phyloP scores from a whole-genome alignment of 2,329 filamentous ascomycete species.

The Fusarium pseudocircinatum region DNA sequence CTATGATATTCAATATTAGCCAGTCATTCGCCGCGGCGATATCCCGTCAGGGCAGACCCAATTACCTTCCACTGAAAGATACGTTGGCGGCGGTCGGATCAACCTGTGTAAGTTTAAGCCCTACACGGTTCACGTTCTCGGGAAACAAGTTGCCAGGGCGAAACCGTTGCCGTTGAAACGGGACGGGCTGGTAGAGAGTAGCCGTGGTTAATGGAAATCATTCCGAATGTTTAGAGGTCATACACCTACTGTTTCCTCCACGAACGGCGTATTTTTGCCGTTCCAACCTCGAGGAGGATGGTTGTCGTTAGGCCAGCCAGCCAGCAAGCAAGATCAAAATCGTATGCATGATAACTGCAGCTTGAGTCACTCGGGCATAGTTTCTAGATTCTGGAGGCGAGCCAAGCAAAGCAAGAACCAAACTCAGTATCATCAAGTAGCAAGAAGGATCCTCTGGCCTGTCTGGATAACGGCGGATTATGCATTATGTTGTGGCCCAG shows the following conservation, averaged over 20 bases:
- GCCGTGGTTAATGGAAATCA: neutral
- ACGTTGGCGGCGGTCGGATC: neutral
- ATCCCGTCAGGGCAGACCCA: neutral
- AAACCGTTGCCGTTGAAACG: neutral
- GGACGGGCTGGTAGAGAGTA: neutral
- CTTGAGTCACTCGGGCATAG: neutral
- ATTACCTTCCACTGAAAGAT: neutral
- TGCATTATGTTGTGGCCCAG: conserved; percentile 7
- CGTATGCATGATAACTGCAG: neutral
- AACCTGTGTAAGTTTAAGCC: neutral
- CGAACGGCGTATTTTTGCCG: neutral
- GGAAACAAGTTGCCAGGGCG: neutral
- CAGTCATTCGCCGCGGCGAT: neutral
- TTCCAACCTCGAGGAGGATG: neutral
- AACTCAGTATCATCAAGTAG: conserved; percentile 1
- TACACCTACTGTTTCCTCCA: neutral
- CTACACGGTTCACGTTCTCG: neutral
- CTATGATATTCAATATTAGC: neutral
- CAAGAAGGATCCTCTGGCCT: neutral
- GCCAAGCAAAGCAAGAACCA: neutral
- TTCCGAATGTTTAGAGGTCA: neutral
- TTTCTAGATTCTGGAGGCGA: neutral
- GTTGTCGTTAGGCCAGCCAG: neutral
- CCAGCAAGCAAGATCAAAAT: neutral
- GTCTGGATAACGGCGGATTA: neutral